Evolutionary conservation across 768 basidiomycete species (phyloP).

Genomic region (Termitomyces sp.): DNA sequence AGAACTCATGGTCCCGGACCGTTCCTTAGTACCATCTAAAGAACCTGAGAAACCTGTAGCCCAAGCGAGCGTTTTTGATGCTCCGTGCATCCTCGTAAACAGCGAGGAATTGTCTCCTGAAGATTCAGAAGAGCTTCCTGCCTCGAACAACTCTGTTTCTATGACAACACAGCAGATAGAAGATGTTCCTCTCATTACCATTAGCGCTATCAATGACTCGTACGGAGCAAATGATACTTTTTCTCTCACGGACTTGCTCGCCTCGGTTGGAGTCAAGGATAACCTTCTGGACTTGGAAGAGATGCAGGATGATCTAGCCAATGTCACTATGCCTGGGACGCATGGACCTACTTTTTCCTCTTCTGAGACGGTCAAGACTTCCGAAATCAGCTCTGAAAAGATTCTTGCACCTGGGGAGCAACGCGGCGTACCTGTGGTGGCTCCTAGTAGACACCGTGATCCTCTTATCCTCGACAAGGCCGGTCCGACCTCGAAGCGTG

Average conservation of each 20-base stretch:
- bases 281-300: neutral
- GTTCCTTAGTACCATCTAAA: too few relatives aligned
- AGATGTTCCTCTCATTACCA: neutral
- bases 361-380: neutral
- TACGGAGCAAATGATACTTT: conserved; percentile 1
- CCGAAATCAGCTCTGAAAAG: neutral
- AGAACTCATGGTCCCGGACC: neutral
- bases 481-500: neutral
- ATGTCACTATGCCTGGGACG: neutral
- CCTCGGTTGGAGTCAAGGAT: neutral
- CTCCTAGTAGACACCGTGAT: neutral
- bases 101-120: neutral
- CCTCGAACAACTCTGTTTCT: too few relatives aligned
- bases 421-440: neutral
- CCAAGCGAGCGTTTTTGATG: neutral
- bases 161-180: neutral
- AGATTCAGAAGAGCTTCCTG: neutral
- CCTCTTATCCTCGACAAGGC: neutral
- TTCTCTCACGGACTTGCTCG: neutral
- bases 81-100: neutral
- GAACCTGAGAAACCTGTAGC: neutral
- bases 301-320: neutral
- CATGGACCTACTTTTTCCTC: neutral
- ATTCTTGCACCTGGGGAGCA: neutral
- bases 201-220: neutral